Evolutionary conservation across 192 early-diverging fungal genomes (phyloP).

Genomic region (Backusella westeae): DNA sequence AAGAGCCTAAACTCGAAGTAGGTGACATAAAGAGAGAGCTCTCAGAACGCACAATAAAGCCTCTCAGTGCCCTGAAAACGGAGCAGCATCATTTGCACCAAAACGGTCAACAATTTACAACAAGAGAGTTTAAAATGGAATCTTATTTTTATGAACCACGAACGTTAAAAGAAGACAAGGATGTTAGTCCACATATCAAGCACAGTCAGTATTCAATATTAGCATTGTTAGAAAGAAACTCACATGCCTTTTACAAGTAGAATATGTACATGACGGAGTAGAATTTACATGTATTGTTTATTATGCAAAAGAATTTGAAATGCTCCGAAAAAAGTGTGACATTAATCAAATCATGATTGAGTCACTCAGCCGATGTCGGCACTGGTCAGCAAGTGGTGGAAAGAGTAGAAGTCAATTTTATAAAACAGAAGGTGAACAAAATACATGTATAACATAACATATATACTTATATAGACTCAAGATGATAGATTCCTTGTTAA

Average conservation of each 20-base stretch:
- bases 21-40: slow-evolving; percentile 11
- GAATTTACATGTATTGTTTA: slow-evolving; percentile 82
- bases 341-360: slow-evolving; percentile 76
- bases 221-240: not conserved
- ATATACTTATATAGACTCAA: slow-evolving; percentile 19
- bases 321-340: slow-evolving; percentile 74
- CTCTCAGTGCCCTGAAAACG: not conserved
- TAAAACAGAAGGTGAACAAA: slow-evolving; percentile 64
- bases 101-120: not conserved
- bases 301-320: slow-evolving; percentile 87
- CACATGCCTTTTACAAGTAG: slow-evolving; percentile 24
- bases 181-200: slow-evolving; percentile 50
- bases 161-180: not conserved
- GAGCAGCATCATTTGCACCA: not conserved
- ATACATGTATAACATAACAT: not conserved
- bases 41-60: not conserved
- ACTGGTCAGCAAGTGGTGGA: slow-evolving; percentile 79
- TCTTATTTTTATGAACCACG: not conserved
- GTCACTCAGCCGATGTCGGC: slow-evolving; percentile 76
- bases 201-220: slow-evolving; percentile 42
- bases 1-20: not conserved
- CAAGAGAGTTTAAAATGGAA: slow-evolving; percentile 9
- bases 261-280: slow-evolving; percentile 66
- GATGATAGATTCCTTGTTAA: slow-evolving; percentile 90
- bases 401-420: slow-evolving; percentile 88